Evolutionary conservation across 768 basidiomycete species (phyloP), one percentile per base, ranked within the genome.

Genomic region (Nevesoporus exiguus): DNA sequence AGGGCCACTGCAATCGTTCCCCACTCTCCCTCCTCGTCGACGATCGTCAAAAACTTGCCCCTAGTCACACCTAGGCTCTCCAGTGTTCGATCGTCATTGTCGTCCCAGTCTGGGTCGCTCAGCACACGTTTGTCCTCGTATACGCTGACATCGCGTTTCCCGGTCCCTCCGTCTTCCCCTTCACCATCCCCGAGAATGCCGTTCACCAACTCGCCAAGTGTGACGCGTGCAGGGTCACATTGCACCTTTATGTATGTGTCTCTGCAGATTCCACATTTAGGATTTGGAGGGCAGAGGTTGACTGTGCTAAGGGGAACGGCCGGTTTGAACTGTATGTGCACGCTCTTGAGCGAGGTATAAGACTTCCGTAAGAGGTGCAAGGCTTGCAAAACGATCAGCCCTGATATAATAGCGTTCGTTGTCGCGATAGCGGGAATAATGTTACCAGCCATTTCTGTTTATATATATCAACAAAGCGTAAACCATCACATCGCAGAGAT

Each of bases 391-490:
- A 98, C 94, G 66, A 98, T 93, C 36, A 96, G 76, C 0, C 96
- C 97, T 0, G 97, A 89, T 60, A 98, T 85, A 70, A 99, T 91
- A 10, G 97, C 97, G 68, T 99, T 99, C 22, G 97, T 99, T 4
- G 97, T 99, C 5, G 97, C 97, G 63, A 99, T 98, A 1, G 97
- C 97, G 7, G 97, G 97, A 59, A 98, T 99, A 64, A 99, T 98
- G 71, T 99, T 99, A 10, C 97, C 97, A 0, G 97, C 97, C 92
- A 98, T 98, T 72, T 98, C 95, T 96, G 69, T 21, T 22, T 2
- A 17, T 17, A 17, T 3, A 17, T 15, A 7, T 56, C 33, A 51
- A 46, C 17, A 17, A n/a, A 5, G 37, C 4, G 15, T 27, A 14
- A 34, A 27, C n/a, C 29, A 36, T 19, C 11, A 14, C 7, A 5